Evolutionary conservation across 164 flowering plant genomes (phyloP).

Genomic region (Pachysandra terminalis): DNA sequence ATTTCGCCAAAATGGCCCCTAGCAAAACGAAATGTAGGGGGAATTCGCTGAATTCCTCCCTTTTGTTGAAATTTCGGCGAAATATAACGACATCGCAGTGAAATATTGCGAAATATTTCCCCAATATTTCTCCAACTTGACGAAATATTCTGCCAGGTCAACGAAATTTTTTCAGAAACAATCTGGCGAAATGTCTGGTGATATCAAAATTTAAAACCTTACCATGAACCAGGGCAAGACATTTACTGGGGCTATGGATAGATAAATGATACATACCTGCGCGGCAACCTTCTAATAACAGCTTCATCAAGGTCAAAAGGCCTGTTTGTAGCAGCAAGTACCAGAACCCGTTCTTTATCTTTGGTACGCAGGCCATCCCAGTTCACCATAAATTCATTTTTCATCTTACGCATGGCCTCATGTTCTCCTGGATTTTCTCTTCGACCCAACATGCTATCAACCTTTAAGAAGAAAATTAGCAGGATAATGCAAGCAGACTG

Average conservation of each 20-base stretch:
- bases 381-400: constrained; percentile 96
- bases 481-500: not conserved
- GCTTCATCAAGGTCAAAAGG: constrained; percentile 98
- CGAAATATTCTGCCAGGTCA: too few species aligned
- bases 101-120: too few species aligned
- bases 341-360: constrained; percentile 84
- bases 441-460: constrained; percentile 95
- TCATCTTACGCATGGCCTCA: constrained; percentile 98
- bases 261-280: constrained; percentile 50
- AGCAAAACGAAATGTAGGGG: too few species aligned
- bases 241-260: not conserved
- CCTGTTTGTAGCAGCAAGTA: constrained; percentile 95
- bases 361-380: constrained; percentile 97
- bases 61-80: too few species aligned
- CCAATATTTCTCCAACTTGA: too few species aligned
- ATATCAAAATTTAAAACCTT: too few species aligned
- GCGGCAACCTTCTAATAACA: constrained; percentile 85
- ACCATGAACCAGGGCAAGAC: not conserved
- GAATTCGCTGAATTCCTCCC: too few species aligned
- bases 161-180: too few species aligned
- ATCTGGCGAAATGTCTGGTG: too few species aligned
- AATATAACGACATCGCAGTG: too few species aligned
- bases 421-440: constrained; percentile 95
- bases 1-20: too few species aligned
- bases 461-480: constrained; percentile 36